phyloP scores from a whole-genome alignment of 2,329 filamentous ascomycete genomes.

The Fusarium sp. region DNA sequence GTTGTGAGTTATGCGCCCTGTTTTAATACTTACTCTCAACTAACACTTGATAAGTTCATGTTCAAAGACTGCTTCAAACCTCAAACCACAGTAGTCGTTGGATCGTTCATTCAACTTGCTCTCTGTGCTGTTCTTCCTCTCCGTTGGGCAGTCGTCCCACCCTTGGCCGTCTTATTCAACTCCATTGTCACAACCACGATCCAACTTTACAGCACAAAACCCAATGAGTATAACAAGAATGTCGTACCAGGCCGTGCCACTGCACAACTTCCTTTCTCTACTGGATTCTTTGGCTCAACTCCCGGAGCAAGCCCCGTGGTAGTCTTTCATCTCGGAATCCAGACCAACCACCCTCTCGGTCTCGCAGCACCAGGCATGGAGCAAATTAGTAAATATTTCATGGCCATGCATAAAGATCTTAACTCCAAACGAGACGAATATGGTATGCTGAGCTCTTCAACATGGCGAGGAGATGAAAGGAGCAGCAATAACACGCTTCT shows the following conservation, averaged over 20 bases:
- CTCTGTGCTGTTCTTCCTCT: slow-evolving; percentile 46
- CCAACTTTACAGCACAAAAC: slow-evolving; percentile 28
- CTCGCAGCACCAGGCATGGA: slow-evolving; percentile 54
- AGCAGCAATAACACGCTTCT: slow-evolving; percentile 53
- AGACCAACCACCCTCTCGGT: slow-evolving; percentile 59
- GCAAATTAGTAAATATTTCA: slow-evolving; percentile 51
- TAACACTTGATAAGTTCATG: slow-evolving; percentile 21
- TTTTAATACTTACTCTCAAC: neutral
- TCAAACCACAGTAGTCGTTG: slow-evolving; percentile 44
- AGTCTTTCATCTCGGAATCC: slow-evolving; percentile 56
- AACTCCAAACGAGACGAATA: slow-evolving; percentile 50
- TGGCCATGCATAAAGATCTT: slow-evolving; percentile 48
- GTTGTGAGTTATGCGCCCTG: slow-evolving; percentile 27
- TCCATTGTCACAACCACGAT: slow-evolving; percentile 43
- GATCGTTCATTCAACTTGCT: slow-evolving; percentile 47
- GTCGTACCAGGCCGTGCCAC: slow-evolving; percentile 47
- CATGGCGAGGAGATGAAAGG: slow-evolving; percentile 51
- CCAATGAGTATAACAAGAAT: slow-evolving; percentile 35
- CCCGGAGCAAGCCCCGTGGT: slow-evolving; percentile 46
- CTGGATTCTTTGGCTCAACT: slow-evolving; percentile 39
- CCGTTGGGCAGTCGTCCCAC: slow-evolving; percentile 48
- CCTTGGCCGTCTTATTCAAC: slow-evolving; percentile 42
- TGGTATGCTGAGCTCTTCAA: slow-evolving; percentile 56
- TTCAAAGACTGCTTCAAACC: slow-evolving; percentile 48
- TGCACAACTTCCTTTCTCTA: slow-evolving; percentile 45